Conservation (phyloP, 306 rosid genomes). For the Medicago ruthenica region DNA sequence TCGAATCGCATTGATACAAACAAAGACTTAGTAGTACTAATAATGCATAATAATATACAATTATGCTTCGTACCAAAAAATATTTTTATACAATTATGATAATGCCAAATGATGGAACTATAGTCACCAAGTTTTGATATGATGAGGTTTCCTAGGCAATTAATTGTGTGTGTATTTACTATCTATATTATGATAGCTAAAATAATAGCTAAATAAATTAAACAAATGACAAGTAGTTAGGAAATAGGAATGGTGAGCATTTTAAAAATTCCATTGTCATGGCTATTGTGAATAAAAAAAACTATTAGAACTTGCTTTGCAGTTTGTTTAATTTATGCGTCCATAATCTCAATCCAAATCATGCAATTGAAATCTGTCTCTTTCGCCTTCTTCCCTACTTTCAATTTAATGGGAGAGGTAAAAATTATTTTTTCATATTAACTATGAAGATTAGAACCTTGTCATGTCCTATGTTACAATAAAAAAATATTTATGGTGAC, state of each 20-base stretch:
- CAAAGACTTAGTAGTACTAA: not conserved
- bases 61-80: not conserved
- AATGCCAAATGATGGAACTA: slow-evolving; percentile 22
- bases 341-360: not conserved
- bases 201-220: not conserved
- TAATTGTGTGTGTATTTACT: slow-evolving; percentile 10
- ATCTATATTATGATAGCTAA: not conserved
- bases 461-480: not conserved
- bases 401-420: not conserved
- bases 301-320: not conserved
- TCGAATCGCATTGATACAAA: slow-evolving; percentile 14
- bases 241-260: too few relatives aligned
- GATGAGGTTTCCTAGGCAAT: slow-evolving; percentile 9
- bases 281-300: too few relatives aligned
- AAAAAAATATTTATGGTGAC: not conserved
- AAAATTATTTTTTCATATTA: not conserved
- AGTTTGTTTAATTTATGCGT: not conserved
- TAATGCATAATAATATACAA: not conserved
- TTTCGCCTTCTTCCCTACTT: not conserved
- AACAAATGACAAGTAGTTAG: not conserved
- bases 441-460: not conserved
- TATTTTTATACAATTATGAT: slow-evolving; percentile 1
- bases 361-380: not conserved
- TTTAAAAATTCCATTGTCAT: too few relatives aligned
- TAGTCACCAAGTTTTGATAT: slow-evolving; percentile 21